Evolutionary conservation across 2,329 filamentous ascomycete species (phyloP).

Genomic region (Chaetomiaceae sp.): DNA sequence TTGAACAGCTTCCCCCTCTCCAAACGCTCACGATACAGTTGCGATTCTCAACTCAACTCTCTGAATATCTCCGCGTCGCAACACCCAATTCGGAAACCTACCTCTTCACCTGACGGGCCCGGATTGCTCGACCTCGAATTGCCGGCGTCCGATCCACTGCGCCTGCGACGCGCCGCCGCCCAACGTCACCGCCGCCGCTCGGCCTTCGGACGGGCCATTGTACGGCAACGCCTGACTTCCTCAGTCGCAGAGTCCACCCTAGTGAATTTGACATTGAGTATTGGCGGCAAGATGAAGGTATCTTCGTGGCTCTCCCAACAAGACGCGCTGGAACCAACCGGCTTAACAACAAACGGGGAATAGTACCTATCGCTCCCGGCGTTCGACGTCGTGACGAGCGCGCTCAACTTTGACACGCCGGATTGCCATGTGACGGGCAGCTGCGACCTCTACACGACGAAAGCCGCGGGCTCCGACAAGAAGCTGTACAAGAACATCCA

Average conservation of each 20-base stretch:
- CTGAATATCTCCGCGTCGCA: neutral
- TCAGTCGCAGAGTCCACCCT: neutral
- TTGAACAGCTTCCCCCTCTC: constrained; percentile 2
- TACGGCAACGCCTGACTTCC: neutral
- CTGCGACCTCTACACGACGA: constrained; percentile 96
- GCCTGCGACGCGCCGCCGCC: neutral
- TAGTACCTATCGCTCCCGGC: constrained; percentile 89
- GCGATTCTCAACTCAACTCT: neutral
- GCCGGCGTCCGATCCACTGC: neutral
- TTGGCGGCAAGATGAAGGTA: constrained; percentile 20
- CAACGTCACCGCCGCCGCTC: constrained; percentile 7
- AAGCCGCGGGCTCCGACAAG: constrained; percentile 91
- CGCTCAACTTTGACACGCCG: constrained; percentile 90
- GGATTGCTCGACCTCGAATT: neutral
- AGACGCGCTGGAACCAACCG: neutral
- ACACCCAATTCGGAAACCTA: neutral
- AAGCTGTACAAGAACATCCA: constrained; percentile 97
- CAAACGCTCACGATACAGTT: neutral
- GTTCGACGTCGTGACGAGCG: constrained; percentile 85
- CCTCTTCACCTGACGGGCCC: neutral
- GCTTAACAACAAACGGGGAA: constrained; percentile 7
- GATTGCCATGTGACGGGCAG: constrained; percentile 89
- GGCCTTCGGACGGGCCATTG: neutral
- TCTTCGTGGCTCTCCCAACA: neutral
- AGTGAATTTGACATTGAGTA: no score